Percentiles rank a stretch among this genome's conserved stretches.
phyloP scores from a whole-genome alignment of 2,329 filamentous ascomycete genomes.

The Arthrobotrys sphaeroides region DNA sequence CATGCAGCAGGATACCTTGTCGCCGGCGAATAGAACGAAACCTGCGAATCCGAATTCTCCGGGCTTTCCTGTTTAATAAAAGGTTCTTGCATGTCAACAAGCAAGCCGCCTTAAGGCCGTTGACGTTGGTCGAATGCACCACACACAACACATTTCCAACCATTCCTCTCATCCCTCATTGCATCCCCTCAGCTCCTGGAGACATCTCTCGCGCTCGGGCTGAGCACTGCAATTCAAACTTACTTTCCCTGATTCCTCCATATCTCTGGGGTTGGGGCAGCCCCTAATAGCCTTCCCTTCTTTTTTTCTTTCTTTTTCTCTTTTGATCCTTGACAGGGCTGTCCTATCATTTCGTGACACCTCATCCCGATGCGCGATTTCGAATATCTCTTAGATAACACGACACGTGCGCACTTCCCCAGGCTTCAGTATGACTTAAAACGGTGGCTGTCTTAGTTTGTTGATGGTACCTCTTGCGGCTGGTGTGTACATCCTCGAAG shows the following conservation, averaged over 20 bases:
- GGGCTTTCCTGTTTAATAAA: slow-evolving; percentile 32
- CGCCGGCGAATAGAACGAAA: slow-evolving; percentile 41
- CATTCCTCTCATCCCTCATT: background rate
- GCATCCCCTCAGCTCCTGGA: background rate
- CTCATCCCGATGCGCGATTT: slow-evolving; percentile 17
- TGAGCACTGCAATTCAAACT: background rate
- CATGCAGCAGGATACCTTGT: slow-evolving; percentile 9
- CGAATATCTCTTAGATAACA: slow-evolving; percentile 27
- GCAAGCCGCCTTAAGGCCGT: background rate
- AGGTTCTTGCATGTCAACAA: background rate
- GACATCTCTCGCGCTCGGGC: background rate
- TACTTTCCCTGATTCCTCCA: background rate
- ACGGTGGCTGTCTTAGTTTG: background rate
- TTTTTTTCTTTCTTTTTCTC: slow-evolving; percentile 6
- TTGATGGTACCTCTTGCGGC: background rate
- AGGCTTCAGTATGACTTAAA: background rate
- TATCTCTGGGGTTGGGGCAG: background rate
- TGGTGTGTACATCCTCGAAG: background rate
- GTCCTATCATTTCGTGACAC: slow-evolving; percentile 21
- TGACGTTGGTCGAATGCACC: slow-evolving; percentile 31
- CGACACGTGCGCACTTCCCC: background rate
- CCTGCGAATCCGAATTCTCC: slow-evolving; percentile 32
- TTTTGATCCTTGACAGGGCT: background rate
- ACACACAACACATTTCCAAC: slow-evolving; percentile 43
- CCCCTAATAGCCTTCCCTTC: background rate